Evolutionary conservation across 2,329 filamentous ascomycete species (phyloP).

Genomic region (Microsporum audouinii): DNA sequence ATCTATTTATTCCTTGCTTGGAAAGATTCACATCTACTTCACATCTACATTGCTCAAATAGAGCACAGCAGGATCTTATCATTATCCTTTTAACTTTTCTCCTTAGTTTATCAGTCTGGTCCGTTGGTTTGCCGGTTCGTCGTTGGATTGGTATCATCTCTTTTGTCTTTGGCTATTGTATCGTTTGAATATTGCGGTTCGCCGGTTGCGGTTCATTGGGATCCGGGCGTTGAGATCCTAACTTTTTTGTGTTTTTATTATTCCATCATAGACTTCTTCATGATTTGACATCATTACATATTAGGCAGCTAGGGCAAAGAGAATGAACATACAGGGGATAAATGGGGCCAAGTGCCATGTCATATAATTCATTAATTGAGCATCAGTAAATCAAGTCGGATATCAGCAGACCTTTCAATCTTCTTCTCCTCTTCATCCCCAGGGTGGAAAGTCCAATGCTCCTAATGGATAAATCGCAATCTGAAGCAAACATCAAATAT

Average conservation of each 20-base stretch:
- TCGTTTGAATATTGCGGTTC: not conserved
- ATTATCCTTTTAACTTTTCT: not conserved
- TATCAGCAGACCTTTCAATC: no score
- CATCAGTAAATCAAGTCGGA: not conserved
- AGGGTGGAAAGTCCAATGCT: no score
- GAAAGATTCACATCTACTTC: not conserved
- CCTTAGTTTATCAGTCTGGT: not conserved
- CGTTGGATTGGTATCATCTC: not conserved
- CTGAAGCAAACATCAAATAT: no score
- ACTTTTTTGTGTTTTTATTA: not conserved
- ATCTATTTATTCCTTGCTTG: not conserved
- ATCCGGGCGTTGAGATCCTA: not conserved
- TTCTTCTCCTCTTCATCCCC: no score
- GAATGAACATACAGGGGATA: not conserved
- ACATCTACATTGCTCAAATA: not conserved
- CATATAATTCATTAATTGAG: not conserved
- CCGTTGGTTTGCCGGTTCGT: not conserved
- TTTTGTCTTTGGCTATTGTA: not conserved
- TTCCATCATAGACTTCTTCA: not conserved
- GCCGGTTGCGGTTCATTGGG: not conserved
- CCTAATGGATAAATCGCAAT: no score
- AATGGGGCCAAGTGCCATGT: not conserved
- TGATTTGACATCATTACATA: constrained; percentile 1
- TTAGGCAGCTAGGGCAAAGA: not conserved
- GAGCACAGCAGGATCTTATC: not conserved